phyloP scores from a whole-genome alignment of 1,284 basidiomycete genomes.

The Phylloporus sp. region DNA sequence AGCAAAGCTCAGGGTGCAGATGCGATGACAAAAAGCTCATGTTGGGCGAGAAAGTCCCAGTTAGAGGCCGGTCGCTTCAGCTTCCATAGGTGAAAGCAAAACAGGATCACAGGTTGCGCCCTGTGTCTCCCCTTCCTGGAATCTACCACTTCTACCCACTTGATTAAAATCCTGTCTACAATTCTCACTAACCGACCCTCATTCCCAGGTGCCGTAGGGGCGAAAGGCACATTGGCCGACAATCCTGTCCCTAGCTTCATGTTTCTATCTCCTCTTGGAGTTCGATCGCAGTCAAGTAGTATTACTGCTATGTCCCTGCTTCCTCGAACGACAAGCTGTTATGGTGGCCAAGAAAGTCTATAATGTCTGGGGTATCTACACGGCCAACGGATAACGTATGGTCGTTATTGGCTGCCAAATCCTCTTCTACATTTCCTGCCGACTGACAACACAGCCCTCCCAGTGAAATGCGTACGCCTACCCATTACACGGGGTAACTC shows the following conservation, averaged over 20 bases:
- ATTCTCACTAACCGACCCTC: background rate
- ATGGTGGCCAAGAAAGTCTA: slow-evolving; percentile 52
- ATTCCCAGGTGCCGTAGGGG: slow-evolving; percentile 10
- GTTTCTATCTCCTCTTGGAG: no score
- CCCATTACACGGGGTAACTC: no score
- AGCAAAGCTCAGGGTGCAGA: slow-evolving; percentile 50
- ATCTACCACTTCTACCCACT: background rate
- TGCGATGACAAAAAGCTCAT: slow-evolving; percentile 41
- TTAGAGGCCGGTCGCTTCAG: slow-evolving; percentile 41
- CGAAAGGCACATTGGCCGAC: slow-evolving; percentile 38
- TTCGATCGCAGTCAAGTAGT: no score
- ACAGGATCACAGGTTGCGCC: background rate
- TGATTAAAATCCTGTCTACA: background rate
- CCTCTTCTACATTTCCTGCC: background rate
- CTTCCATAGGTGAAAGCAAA: slow-evolving; percentile 24
- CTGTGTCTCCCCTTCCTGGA: no score
- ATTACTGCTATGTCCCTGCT: no score
- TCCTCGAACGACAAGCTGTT: slow-evolving; percentile 1
- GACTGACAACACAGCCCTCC: slow-evolving; percentile 1
- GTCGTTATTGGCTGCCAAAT: slow-evolving; percentile 25
- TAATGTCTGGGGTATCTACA: slow-evolving; percentile 63
- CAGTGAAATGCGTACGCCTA: slow-evolving; percentile 67
- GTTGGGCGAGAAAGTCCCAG: slow-evolving; percentile 45
- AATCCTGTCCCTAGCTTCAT: slow-evolving; percentile 16
- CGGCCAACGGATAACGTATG: slow-evolving; percentile 39